Evolutionary conservation across 73 alveolate genomes (phyloP).

Genomic region (Uronychia binucleata): DNA sequence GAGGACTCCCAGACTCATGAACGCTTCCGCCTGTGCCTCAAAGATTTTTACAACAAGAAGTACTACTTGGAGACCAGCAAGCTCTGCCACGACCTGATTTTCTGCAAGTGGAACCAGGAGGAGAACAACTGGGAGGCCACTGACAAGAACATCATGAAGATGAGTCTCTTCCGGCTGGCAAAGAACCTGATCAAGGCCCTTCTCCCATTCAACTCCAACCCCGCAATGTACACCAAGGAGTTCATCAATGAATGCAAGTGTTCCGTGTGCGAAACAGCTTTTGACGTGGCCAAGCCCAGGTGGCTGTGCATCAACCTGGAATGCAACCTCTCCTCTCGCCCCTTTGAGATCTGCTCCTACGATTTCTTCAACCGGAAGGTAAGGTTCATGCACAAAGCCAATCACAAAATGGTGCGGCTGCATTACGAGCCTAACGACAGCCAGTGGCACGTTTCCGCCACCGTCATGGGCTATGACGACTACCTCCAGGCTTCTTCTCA

Average conservation of each 20-base stretch:
- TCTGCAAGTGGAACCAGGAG: background rate
- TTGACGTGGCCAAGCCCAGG: background rate
- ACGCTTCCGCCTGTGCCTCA: background rate
- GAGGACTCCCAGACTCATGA: constrained; percentile 4
- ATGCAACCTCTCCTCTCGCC: background rate
- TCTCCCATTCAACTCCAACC: background rate
- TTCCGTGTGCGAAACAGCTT: background rate
- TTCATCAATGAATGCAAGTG: background rate
- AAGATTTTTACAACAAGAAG: constrained; percentile 2
- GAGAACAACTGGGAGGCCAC: constrained; percentile 1
- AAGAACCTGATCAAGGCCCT: background rate
- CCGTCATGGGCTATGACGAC: background rate
- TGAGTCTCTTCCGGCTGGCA: background rate
- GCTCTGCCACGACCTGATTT: constrained; percentile 7
- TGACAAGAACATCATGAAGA: background rate
- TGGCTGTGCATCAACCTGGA: constrained; percentile 6
- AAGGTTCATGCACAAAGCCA: background rate
- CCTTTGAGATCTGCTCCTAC: background rate
- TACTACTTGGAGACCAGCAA: constrained; percentile 1
- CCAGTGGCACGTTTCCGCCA: background rate
- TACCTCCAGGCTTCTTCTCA: background rate
- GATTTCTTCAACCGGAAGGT: background rate
- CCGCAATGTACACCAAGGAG: background rate
- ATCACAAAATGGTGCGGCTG: background rate
- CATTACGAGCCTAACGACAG: background rate